phyloP scores from a whole-genome alignment of 2,329 filamentous ascomycete species.

The Trichoderma brevicompactum region DNA sequence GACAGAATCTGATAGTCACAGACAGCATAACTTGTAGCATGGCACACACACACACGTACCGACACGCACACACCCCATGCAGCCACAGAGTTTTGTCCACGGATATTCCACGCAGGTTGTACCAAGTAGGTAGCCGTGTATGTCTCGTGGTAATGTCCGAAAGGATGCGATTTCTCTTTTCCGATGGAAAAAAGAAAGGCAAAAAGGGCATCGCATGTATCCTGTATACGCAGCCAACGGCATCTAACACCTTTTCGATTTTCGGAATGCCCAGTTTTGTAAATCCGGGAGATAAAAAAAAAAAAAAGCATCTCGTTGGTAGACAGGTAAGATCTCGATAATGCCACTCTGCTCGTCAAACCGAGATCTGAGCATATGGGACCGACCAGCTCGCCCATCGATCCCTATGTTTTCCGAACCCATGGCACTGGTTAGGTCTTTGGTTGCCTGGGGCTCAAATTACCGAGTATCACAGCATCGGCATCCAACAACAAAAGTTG shows the following conservation, averaged over 20 bases:
- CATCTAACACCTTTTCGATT: neutral
- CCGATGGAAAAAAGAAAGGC: neutral
- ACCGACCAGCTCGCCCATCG: neutral
- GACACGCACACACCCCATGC: neutral
- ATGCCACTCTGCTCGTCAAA: no score
- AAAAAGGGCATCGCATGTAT: neutral
- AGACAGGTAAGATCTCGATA: neutral
- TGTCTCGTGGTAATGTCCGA: constrained; percentile 11
- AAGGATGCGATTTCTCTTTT: constrained; percentile 7
- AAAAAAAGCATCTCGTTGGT: neutral
- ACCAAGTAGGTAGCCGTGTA: neutral
- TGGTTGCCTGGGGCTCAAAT: neutral
- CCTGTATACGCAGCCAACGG: neutral
- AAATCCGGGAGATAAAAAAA: neutral
- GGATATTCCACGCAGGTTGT: neutral
- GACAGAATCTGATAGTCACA: neutral
- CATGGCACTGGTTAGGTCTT: constrained; percentile 8
- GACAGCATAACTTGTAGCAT: neutral
- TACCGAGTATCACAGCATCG: constrained; percentile 7
- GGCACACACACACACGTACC: no score
- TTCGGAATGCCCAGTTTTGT: neutral
- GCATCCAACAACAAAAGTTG: neutral
- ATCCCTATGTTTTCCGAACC: neutral
- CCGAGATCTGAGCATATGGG: neutral
- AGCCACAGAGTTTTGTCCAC: neutral